A percentile compares a stretch with the other conserved stretches of the same genome.
Conservation (phyloP, 2,329 filamentous ascomycete genomes). For the Kalaharituber pfeilii region DNA sequence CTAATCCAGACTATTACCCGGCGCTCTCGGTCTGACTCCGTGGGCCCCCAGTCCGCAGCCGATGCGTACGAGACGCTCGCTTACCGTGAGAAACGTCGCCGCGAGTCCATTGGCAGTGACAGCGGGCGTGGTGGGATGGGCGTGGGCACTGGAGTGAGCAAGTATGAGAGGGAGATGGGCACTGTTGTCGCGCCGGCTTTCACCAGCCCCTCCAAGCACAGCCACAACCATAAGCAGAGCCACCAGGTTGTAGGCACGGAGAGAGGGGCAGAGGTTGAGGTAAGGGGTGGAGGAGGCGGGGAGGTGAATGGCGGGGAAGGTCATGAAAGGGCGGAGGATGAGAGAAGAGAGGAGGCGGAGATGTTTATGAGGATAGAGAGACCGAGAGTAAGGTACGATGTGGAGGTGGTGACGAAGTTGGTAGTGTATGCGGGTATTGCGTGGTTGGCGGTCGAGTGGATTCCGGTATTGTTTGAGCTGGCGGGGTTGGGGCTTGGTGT, state of each 20-base stretch:
- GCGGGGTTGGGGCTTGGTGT: conserved; percentile 29
- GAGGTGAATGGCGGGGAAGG: not conserved
- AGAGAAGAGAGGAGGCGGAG: conserved; percentile 43
- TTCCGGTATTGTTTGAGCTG: conserved; percentile 53
- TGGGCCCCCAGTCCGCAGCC: conserved; percentile 87
- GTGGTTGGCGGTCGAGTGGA: conserved; percentile 60
- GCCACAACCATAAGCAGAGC: too few species aligned
- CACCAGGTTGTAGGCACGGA: too few species aligned
- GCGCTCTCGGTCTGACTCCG: conserved; percentile 66
- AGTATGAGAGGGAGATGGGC: conserved; percentile 60
- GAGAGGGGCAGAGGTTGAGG: not conserved
- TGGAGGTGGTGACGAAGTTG: conserved; percentile 94
- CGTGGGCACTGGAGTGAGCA: conserved; percentile 26
- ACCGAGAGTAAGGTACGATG: conserved; percentile 84
- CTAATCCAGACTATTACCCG: conserved; percentile 60
- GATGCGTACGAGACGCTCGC: conserved; percentile 92
- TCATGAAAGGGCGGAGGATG: not conserved
- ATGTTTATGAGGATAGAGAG: conserved; percentile 72
- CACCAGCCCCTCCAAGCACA: too few species aligned
- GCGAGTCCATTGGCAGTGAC: conserved; percentile 40
- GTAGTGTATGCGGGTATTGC: conserved; percentile 90
- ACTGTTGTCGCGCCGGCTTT: conserved; percentile 43
- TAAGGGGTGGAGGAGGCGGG: not conserved
- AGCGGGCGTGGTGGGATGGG: conserved; percentile 34
- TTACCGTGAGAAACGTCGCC: conserved; percentile 57